Conservation (phyloP, 768 basidiomycete species). For the Saitozyma podzolica region DNA sequence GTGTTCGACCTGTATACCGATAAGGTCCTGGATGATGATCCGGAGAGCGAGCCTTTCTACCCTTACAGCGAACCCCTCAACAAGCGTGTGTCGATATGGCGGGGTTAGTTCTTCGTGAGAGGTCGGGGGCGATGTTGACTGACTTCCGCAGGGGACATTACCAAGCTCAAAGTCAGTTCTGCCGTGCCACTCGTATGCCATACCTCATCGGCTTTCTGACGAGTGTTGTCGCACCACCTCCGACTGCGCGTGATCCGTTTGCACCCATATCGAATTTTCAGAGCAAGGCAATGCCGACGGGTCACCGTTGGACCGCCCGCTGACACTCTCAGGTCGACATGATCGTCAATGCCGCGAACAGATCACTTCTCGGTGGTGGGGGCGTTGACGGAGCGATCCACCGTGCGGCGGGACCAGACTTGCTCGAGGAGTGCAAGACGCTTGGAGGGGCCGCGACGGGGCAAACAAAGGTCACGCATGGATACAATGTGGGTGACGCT, state of each 20-base stretch:
- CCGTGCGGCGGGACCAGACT: slow-evolving; percentile 49
- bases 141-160: slow-evolving; percentile 39
- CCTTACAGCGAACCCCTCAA: slow-evolving; percentile 14
- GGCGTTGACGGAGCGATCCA: slow-evolving; percentile 56
- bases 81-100: slow-evolving; percentile 36
- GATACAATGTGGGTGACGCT: slow-evolving; percentile 34
- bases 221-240: neutral
- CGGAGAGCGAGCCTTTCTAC: too few species aligned
- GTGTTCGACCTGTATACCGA: slow-evolving; percentile 27
- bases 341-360: slow-evolving; percentile 54
- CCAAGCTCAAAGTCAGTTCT: slow-evolving; percentile 37
- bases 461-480: slow-evolving; percentile 52
- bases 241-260: too few species aligned
- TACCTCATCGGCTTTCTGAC: neutral
- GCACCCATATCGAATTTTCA: too few species aligned
- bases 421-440: slow-evolving; percentile 48
- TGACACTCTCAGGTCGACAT: slow-evolving; percentile 33
- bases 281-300: neutral
- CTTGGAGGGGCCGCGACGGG: slow-evolving; percentile 53
- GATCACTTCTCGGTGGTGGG: slow-evolving; percentile 52
- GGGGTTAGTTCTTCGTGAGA: slow-evolving; percentile 21
- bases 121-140: neutral
- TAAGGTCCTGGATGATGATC: neutral
- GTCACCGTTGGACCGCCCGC: neutral
- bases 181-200: neutral